phyloP scores from a whole-genome alignment of 495 filamentous ascomycete species.

The Neurospora sublineolata region DNA sequence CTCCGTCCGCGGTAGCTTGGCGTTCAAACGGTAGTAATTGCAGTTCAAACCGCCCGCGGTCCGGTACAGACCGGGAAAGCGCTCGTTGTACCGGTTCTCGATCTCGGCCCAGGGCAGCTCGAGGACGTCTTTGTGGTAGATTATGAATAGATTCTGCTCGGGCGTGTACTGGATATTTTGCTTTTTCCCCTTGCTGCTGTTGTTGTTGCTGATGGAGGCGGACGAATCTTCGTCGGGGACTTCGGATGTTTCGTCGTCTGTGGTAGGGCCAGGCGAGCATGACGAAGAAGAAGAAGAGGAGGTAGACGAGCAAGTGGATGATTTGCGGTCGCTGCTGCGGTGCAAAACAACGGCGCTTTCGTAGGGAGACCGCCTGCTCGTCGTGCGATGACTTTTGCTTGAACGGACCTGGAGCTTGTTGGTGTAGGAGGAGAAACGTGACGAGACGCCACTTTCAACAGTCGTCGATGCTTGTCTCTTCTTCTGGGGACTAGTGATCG shows the following conservation, averaged over 20 bases:
- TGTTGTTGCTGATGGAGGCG: neutral
- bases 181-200: neutral
- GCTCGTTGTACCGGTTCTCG: conserved; percentile 13
- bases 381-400: neutral
- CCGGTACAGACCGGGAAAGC: conserved; percentile 15
- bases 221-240: neutral
- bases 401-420: neutral
- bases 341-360: neutral
- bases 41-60: conserved; percentile 23
- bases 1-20: conserved; percentile 7
- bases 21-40: conserved; percentile 29
- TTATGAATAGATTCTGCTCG: conserved; percentile 15
- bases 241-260: neutral
- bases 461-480: neutral
- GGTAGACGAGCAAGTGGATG: neutral
- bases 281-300: neutral
- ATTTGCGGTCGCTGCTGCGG: neutral
- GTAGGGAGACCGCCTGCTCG: neutral
- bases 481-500: neutral
- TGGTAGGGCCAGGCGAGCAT: neutral
- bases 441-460: neutral
- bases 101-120: conserved; percentile 22
- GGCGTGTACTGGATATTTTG: conserved; percentile 11
- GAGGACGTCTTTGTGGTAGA: conserved; percentile 26
- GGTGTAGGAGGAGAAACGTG: neutral